These are phyloP conservation scores for Penicillium olsonii DNA, from an alignment of 2,329 filamentous ascomycete genomes.

Conservation along the genomic window DNA sequence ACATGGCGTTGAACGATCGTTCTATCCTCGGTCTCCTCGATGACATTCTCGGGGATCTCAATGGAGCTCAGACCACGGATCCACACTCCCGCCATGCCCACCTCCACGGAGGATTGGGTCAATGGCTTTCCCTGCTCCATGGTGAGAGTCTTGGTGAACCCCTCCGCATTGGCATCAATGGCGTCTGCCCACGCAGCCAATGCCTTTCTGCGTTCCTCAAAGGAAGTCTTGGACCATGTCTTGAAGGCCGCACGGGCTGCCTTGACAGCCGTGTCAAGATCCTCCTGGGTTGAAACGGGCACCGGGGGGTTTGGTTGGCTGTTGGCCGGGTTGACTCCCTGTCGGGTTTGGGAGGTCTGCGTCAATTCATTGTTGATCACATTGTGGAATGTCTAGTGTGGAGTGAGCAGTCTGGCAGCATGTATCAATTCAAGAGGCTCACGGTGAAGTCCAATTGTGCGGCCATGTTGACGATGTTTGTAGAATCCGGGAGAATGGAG, in stretches of 20 bases:
- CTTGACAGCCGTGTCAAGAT: conserved; percentile 54
- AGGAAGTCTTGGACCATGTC: conserved; percentile 45
- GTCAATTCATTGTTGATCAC: conserved; percentile 54
- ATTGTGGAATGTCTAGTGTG: conserved; percentile 50
- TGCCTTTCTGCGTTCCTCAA: conserved; percentile 36
- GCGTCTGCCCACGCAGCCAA: conserved; percentile 36
- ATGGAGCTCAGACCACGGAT: conserved; percentile 24
- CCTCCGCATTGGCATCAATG: conserved; percentile 38
- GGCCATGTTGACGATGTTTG: not conserved
- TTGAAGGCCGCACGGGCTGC: conserved; percentile 52
- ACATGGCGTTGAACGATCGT: conserved; percentile 38
- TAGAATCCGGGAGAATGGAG: not conserved
- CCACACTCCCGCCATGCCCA: conserved; percentile 28
- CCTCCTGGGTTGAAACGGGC: conserved; percentile 50
- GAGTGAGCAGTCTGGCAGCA: not conserved
- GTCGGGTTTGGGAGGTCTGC: conserved; percentile 47
- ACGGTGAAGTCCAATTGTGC: conserved; percentile 12
- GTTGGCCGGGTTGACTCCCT: conserved; percentile 55
- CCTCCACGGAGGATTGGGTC: conserved; percentile 28
- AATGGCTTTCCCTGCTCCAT: conserved; percentile 47
- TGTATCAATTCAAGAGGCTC: not conserved
- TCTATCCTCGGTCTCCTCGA: conserved; percentile 49
- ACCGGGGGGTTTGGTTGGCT: conserved; percentile 53
- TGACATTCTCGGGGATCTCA: conserved; percentile 49
- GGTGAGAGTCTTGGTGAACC: conserved; percentile 41